phyloP scores from a whole-genome alignment of 1,139 yeast genomes.

The Candida glucosophila region DNA sequence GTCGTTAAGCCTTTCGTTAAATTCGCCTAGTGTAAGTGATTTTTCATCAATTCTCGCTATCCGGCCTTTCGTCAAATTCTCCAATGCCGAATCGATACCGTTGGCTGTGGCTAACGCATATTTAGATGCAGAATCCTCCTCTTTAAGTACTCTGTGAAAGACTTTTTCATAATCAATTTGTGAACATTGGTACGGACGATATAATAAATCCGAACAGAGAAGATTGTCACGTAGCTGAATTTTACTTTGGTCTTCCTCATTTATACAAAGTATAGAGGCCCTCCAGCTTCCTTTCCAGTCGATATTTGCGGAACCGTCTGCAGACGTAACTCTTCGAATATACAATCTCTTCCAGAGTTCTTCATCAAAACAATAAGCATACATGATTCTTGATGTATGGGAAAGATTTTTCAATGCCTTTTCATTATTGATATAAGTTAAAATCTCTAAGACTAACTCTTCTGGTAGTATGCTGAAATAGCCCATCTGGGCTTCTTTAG shows the following conservation, averaged over 20 bases:
- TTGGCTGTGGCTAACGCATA: slow-evolving; percentile 5
- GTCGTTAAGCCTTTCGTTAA: slow-evolving; percentile 37
- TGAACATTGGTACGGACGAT: slow-evolving; percentile 73
- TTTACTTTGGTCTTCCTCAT: slow-evolving; percentile 25
- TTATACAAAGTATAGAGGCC: slow-evolving; percentile 40
- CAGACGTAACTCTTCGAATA: slow-evolving; percentile 11
- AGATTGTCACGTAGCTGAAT: slow-evolving; percentile 28
- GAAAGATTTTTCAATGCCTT: slow-evolving; percentile 41
- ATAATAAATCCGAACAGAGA: slow-evolving; percentile 51
- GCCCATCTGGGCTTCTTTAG: slow-evolving; percentile 42
- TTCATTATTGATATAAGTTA: slow-evolving; percentile 37
- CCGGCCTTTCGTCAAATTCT: slow-evolving; percentile 23
- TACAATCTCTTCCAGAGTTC: slow-evolving; percentile 68
- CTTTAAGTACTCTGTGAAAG: slow-evolving; percentile 39
- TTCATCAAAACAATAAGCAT: slow-evolving; percentile 65
- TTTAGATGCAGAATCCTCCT: slow-evolving; percentile 23
- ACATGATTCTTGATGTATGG: slow-evolving; percentile 56
- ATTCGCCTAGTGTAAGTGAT: slow-evolving; percentile 31
- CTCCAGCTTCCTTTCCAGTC: slow-evolving; percentile 80
- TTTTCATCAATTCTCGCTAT: slow-evolving; percentile 40
- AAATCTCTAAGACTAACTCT: slow-evolving; percentile 42
- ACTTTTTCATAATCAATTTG: slow-evolving; percentile 50
- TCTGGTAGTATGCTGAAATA: slow-evolving; percentile 45
- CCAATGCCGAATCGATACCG: slow-evolving; percentile 16
- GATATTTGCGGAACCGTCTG: slow-evolving; percentile 1